A percentile compares a stretch with the other conserved stretches of the same genome.
Conservation (phyloP, 176 grass and related monocot genomes). For the Zoysia japonica region DNA sequence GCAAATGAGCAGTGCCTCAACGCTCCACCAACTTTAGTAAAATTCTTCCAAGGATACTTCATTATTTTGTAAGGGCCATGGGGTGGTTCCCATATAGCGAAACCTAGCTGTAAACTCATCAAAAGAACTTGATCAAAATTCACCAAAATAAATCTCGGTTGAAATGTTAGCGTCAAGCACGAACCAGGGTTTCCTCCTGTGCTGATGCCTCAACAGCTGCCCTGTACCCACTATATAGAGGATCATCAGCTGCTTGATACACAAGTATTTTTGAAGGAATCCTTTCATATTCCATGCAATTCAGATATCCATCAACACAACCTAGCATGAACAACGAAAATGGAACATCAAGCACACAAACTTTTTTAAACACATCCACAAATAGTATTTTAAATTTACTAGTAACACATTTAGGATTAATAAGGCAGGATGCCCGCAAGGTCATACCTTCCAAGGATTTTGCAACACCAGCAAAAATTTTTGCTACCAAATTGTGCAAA, state of each 20-base stretch:
- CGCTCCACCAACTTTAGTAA: slow-evolving; percentile 83
- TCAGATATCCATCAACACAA: slow-evolving; percentile 88
- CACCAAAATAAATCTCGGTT: slow-evolving; percentile 15
- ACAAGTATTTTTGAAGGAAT: slow-evolving; percentile 92
- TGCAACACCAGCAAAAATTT: slow-evolving; percentile 82
- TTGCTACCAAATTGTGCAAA: slow-evolving; percentile 85
- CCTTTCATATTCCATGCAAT: slow-evolving; percentile 89
- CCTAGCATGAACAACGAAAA: slow-evolving; percentile 43
- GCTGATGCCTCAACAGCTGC: slow-evolving; percentile 75
- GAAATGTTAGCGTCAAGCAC: slow-evolving; percentile 29
- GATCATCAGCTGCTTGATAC: slow-evolving; percentile 95
- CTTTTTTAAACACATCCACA: neutral
- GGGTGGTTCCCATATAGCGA: slow-evolving; percentile 95
- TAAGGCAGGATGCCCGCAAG: slow-evolving; percentile 1
- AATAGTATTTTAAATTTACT: slow-evolving; percentile 8
- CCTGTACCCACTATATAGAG: slow-evolving; percentile 86
- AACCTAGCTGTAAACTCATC: slow-evolving; percentile 62
- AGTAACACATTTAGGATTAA: slow-evolving; percentile 7
- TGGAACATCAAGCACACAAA: slow-evolving; percentile 5
- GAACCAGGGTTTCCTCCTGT: slow-evolving; percentile 88
- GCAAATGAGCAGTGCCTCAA: slow-evolving; percentile 90
- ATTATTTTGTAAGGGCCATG: slow-evolving; percentile 82
- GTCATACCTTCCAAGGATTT: slow-evolving; percentile 93
- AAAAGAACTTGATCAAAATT: slow-evolving; percentile 32
- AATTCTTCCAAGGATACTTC: slow-evolving; percentile 89